phyloP scores from a whole-genome alignment of 1,284 basidiomycete species.

The Chondrostereum purpureum region DNA sequence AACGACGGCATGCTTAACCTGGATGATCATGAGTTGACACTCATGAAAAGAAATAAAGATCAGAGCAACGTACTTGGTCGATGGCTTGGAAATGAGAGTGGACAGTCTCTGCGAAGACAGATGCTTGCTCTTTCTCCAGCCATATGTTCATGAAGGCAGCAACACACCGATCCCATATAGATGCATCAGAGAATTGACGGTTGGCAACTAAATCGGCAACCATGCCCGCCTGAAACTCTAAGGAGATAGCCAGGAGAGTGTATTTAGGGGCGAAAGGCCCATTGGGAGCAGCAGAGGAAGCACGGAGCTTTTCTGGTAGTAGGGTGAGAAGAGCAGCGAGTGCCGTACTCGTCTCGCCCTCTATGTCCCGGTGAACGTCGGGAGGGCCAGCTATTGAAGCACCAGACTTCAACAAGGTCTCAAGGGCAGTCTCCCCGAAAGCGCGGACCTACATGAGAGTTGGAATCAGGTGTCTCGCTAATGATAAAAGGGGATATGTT shows the following conservation, averaged over 20 bases:
- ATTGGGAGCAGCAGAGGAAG: conserved; percentile 38
- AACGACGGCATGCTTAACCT: conserved; percentile 49
- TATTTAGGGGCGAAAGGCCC: conserved; percentile 41
- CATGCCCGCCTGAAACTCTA: conserved; percentile 71
- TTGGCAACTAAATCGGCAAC: conserved; percentile 73
- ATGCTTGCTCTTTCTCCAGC: conserved; percentile 44
- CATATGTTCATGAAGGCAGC: conserved; percentile 68
- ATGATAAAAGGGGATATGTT: too few species aligned
- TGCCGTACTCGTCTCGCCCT: conserved; percentile 51
- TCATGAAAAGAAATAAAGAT: conserved; percentile 6
- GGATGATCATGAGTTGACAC: conserved; percentile 8
- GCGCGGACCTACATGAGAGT: conserved; percentile 65
- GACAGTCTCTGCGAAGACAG: conserved; percentile 56
- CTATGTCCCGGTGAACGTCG: conserved; percentile 60
- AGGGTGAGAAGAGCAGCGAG: conserved; percentile 53
- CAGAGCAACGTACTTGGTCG: conserved; percentile 46
- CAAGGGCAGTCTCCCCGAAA: conserved; percentile 77
- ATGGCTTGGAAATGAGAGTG: conserved; percentile 72
- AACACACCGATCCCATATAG: conserved; percentile 71
- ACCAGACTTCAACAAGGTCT: conserved; percentile 74
- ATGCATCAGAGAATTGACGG: conserved; percentile 57
- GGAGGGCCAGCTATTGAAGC: conserved; percentile 68
- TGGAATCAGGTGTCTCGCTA: conserved; percentile 7
- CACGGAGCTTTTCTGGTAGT: conserved; percentile 46
- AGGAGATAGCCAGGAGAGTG: conserved; percentile 39